Percentiles rank a stretch among this genome's conserved stretches.
Conservation (phyloP, 2,329 filamentous ascomycete species). For the Calonectria honghensis region DNA sequence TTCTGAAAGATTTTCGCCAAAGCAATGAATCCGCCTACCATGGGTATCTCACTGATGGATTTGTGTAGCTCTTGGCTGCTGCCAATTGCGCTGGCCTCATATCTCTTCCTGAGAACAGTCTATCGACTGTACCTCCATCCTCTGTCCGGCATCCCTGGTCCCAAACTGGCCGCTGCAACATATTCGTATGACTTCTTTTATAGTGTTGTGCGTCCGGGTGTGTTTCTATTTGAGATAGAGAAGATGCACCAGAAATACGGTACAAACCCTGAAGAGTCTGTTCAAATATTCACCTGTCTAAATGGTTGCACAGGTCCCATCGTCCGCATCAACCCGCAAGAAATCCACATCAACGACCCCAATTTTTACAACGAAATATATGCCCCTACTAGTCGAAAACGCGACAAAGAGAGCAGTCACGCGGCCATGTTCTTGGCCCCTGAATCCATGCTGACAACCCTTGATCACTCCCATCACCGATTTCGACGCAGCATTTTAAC, state of each 20-base stretch:
- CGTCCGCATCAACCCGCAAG: not conserved
- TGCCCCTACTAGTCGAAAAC: not conserved
- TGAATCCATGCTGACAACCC: not conserved
- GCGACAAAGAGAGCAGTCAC: not conserved
- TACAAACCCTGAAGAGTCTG: not conserved
- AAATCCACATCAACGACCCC: not conserved
- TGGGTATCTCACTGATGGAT: not conserved
- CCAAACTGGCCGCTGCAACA: not conserved
- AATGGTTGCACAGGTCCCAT: not conserved
- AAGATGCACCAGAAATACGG: constrained; percentile 16
- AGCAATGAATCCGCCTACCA: not conserved
- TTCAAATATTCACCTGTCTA: not conserved
- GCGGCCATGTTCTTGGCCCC: not conserved
- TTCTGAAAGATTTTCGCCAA: not conserved
- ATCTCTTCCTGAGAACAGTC: not conserved
- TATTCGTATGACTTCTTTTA: constrained; percentile 10
- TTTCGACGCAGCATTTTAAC: constrained; percentile 4
- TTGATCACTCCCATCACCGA: not conserved
- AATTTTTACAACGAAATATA: constrained; percentile 12
- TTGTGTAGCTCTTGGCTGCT: not conserved
- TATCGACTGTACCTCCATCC: not conserved
- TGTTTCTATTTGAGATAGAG: not conserved
- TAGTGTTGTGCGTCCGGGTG: not conserved
- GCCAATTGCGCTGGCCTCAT: not conserved
- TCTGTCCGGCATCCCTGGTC: constrained; percentile 2